These are phyloP conservation scores for Ophiostoma populinum DNA, from an alignment of 2,329 filamentous ascomycete genomes.

Conservation along the genomic window DNA sequence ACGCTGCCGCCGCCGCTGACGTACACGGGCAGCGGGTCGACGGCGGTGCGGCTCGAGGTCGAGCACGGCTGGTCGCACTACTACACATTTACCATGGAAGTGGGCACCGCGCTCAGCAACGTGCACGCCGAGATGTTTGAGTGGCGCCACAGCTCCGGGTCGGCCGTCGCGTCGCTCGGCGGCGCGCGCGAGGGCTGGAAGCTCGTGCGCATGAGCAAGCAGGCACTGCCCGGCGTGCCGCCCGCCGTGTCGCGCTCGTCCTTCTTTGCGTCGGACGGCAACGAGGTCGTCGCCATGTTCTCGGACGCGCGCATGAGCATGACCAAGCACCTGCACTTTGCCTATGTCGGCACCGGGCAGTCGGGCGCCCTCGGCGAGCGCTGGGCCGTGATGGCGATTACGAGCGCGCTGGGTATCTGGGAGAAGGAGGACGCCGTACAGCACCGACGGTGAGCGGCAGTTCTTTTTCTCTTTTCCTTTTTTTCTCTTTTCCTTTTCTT, in stretches of 20 bases:
- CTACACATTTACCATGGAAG: slow-evolving; percentile 20
- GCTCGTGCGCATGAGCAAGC: slow-evolving; percentile 20
- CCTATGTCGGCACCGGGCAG: slow-evolving; percentile 23
- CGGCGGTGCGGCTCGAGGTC: slow-evolving; percentile 7
- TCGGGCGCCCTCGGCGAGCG: slow-evolving; percentile 23
- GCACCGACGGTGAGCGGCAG: slow-evolving; percentile 2
- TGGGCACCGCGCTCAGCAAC: slow-evolving; percentile 12
- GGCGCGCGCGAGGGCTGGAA: slow-evolving; percentile 22
- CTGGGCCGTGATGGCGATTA: slow-evolving; percentile 26
- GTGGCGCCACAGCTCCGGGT: slow-evolving; percentile 23
- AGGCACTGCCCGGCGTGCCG: slow-evolving; percentile 4
- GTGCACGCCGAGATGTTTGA: slow-evolving; percentile 21
- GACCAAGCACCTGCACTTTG: slow-evolving; percentile 21
- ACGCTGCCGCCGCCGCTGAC: slow-evolving; percentile 16
- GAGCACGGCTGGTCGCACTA: slow-evolving; percentile 9
- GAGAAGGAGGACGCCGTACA: slow-evolving; percentile 10
- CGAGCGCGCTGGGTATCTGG: slow-evolving; percentile 20
- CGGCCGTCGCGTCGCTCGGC: slow-evolving; percentile 18
- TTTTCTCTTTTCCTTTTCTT: not conserved
- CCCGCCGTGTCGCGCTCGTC: slow-evolving; percentile 8
- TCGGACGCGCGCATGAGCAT: slow-evolving; percentile 17
- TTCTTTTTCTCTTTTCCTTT: not conserved
- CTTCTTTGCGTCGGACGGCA: too few relatives aligned
- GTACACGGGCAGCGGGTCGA: slow-evolving; percentile 8
- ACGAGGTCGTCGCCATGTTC: too few relatives aligned